These are phyloP conservation scores for Cryptosporidium ubiquitum DNA, from an alignment of 169 alveolate genomes.

Conservation along the genomic window DNA sequence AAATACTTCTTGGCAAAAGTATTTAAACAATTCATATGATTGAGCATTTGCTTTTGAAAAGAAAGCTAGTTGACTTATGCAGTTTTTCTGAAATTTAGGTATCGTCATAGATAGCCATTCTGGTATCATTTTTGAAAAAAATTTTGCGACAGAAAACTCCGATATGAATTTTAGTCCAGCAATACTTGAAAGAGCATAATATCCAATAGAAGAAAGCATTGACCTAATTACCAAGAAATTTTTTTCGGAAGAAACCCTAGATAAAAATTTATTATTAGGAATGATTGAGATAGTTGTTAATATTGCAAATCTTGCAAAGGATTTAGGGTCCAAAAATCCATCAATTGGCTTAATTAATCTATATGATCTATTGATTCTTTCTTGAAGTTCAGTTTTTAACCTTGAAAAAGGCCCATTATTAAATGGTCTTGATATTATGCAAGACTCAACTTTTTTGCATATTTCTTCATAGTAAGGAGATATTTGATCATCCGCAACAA, in stretches of 20 bases:
- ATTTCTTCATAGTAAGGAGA: slow-evolving; percentile 5
- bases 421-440: not conserved
- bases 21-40: not conserved
- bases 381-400: not conserved
- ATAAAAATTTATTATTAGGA: not conserved
- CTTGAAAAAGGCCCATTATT: slow-evolving; percentile 3
- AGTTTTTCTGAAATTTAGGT: not conserved
- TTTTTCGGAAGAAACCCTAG: not conserved
- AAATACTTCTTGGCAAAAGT: slow-evolving; percentile 5
- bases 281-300: not conserved
- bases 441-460: slow-evolving; percentile 1
- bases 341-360: not conserved
- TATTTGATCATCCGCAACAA: slow-evolving; percentile 2
- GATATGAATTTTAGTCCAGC: not conserved
- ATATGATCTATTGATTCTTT: slow-evolving; percentile 11
- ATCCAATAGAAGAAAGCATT: slow-evolving; percentile 1
- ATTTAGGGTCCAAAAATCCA: not conserved
- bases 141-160: not conserved
- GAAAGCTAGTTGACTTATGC: not conserved
- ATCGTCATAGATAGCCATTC: not conserved
- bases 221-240: not conserved
- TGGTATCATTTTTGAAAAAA: slow-evolving; percentile 3
- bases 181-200: slow-evolving; percentile 2
- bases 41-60: not conserved
- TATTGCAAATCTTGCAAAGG: slow-evolving; percentile 19